Evolutionary conservation across 164 flowering plant species (phyloP), one percentile per base, ranked within the genome.

Genomic region (Chimonanthus salicifolius): DNA sequence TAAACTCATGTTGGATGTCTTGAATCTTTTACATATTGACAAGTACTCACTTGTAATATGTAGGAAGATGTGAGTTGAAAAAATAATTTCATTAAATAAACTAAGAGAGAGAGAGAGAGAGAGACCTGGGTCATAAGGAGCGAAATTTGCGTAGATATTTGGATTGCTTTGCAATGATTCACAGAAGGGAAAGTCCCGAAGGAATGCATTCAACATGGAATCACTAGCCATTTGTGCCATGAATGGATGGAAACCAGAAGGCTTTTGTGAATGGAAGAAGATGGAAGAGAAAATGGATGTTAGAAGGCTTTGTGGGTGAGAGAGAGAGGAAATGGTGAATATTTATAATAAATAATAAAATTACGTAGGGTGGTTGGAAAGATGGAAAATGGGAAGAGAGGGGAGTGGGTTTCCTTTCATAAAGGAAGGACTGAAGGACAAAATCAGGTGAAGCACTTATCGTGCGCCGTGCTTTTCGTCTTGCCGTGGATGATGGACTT

Each of bases 401-500:
- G 44, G 33, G 44, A n/a, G 7, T 43, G 16, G 48, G n/a, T 10
- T 54, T 13, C 5, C 5, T 11, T 11, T 54, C 16, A n/a, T 54
- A 54, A 11, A 13, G 15, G 60, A 54, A 54, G 11, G 45, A 66
- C 11, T 50, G 33, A 44, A 15, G n/a, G 47, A n/a, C 45, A 58
- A 9, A 13, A 68, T 7, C 8, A 73, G 69, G 47, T 49, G 10
- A 51, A 47, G 69, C 62, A 73, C 75, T 15, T 51, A 64, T 73
- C 69, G 69, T 73, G 69, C 69, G 75, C 75, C 75, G 65, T 50
- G 68, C 65, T 73, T 72, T 65, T 65, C 69, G 75, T 64, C 62
- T 68, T 18, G 49, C 68, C 74, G 11, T 62, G 46, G 64, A 46
- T 72, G 68, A 63, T 48, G 67, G 74, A 62, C 47, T 73, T 65